Evolutionary conservation across 179 eudicot genomes (phyloP).

Genomic region (Sideroxylon spinosum): DNA sequence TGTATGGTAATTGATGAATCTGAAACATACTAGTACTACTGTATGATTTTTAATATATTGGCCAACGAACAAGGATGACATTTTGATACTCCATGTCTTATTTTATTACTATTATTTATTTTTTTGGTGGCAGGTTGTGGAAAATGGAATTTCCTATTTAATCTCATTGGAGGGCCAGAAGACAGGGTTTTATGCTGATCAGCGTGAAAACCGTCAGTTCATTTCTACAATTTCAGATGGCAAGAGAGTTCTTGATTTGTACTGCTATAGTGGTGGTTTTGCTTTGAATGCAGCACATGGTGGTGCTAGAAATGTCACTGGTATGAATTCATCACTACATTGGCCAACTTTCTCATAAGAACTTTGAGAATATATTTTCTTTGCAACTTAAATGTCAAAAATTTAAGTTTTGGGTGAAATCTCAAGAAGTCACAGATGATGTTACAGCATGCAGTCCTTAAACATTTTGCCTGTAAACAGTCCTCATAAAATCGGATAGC

Average conservation of each 20-base stretch:
- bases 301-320: constrained; percentile 74
- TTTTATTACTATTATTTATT: too few relatives aligned
- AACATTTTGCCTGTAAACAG: background rate
- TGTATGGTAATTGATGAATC: too few relatives aligned
- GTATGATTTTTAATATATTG: too few relatives aligned
- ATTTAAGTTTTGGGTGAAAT: background rate
- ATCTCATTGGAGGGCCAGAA: constrained; percentile 86
- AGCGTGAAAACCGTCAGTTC: constrained; percentile 85
- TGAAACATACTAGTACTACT: too few relatives aligned
- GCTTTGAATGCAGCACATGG: constrained; percentile 74
- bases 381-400: too few relatives aligned
- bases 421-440: background rate
- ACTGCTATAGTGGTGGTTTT: constrained; percentile 94
- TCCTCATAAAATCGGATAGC: background rate
- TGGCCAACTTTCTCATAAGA: constrained; percentile 8
- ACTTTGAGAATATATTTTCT: background rate
- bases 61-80: too few relatives aligned
- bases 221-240: constrained; percentile 65
- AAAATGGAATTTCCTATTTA: constrained; percentile 59
- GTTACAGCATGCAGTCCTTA: background rate
- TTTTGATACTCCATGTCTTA: background rate
- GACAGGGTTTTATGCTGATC: constrained; percentile 96
- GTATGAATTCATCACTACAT: constrained; percentile 28
- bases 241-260: constrained; percentile 73
- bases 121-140: constrained; percentile 53